Conservation (phyloP, 2,329 filamentous ascomycete species). For the Drechslerella coelobrocha region DNA sequence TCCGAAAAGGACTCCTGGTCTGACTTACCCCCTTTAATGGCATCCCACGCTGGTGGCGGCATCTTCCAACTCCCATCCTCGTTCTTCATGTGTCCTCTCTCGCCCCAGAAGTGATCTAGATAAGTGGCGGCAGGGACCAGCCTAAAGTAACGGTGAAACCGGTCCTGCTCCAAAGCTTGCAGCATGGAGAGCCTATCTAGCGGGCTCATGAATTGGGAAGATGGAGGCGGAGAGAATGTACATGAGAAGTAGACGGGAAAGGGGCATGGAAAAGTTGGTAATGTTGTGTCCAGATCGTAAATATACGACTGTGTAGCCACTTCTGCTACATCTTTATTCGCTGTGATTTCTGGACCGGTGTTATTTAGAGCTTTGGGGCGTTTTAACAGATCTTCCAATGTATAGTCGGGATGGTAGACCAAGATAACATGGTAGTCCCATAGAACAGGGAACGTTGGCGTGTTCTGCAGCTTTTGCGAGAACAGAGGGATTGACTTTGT, state of each 20-base stretch:
- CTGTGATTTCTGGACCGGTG: neutral
- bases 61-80: constrained; percentile 23
- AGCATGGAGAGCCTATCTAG: constrained; percentile 23
- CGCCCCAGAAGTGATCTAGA: constrained; percentile 50
- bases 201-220: constrained; percentile 12
- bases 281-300: constrained; percentile 53
- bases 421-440: constrained; percentile 54
- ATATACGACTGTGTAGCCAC: constrained; percentile 31
- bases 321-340: neutral
- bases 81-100: constrained; percentile 52
- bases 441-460: constrained; percentile 2
- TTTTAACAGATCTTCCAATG: constrained; percentile 27
- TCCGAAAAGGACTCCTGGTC: constrained; percentile 26
- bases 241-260: constrained; percentile 50
- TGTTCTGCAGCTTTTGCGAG: constrained; percentile 37
- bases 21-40: constrained; percentile 17
- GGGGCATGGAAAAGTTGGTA: constrained; percentile 51
- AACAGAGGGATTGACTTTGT: constrained; percentile 49
- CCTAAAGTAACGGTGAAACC: constrained; percentile 46
- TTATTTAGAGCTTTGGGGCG: neutral
- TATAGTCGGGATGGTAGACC: constrained; percentile 41
- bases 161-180: constrained; percentile 18
- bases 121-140: constrained; percentile 49
- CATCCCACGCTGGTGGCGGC: constrained; percentile 22
- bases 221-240: constrained; percentile 50